These are phyloP conservation scores for Wallacemonas collosoma DNA, from an alignment of 208 protist genomes.

Conservation along the genomic window DNA sequence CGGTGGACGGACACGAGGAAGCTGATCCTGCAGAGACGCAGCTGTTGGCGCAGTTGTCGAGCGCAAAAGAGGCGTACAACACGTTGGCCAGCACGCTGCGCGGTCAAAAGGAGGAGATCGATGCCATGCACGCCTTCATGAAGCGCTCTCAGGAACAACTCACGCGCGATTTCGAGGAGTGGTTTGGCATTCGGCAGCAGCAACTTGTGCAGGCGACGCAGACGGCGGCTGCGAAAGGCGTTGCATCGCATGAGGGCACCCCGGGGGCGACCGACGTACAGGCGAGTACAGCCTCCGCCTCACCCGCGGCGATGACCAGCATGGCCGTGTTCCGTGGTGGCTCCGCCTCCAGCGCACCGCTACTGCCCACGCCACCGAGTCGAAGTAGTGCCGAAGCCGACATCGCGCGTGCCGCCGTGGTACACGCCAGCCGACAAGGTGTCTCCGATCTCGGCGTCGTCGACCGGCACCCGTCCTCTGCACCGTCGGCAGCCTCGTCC, in stretches of 20 bases:
- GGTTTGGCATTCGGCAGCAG: constrained; percentile 72
- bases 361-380: constrained; percentile 12
- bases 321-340: constrained; percentile 1
- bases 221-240: constrained; percentile 15
- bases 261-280: too few species aligned
- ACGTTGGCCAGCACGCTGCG: constrained; percentile 41
- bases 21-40: constrained; percentile 48
- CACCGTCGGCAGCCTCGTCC: not conserved
- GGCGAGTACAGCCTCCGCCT: too few species aligned
- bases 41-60: constrained; percentile 33
- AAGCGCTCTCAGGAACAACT: constrained; percentile 85
- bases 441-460: not conserved
- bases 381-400: too few species aligned
- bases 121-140: constrained; percentile 87
- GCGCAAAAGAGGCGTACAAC: constrained; percentile 48
- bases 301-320: too few species aligned
- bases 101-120: constrained; percentile 81
- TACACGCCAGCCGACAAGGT: too few species aligned
- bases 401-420: too few species aligned
- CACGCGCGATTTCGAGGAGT: constrained; percentile 84
- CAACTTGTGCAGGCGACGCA: constrained; percentile 57
- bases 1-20: constrained; percentile 61
- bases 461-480: constrained; percentile 12
- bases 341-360: constrained; percentile 14
- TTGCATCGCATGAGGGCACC: not conserved